A percentile compares a stretch with the other conserved stretches of the same genome.
These are phyloP conservation scores for Tremella fuciformis DNA, from an alignment of 768 basidiomycete species.

Conservation along the genomic window DNA sequence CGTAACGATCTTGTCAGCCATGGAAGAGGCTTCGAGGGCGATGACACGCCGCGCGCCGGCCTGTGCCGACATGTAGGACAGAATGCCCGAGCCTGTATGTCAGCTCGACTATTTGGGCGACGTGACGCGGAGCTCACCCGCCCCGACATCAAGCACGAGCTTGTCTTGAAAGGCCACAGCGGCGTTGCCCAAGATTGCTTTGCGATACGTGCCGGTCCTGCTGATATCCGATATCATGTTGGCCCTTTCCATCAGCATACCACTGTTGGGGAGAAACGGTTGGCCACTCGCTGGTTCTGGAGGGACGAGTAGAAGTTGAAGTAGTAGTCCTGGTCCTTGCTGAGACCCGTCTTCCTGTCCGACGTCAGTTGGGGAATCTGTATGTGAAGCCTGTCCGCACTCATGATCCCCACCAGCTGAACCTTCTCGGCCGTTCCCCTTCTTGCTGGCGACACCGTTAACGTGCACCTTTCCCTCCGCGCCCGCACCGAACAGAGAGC, in stretches of 20 bases:
- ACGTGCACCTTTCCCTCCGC: not conserved
- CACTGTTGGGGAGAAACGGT: not conserved
- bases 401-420: constrained; percentile 1
- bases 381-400: not conserved
- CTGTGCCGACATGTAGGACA: constrained; percentile 50
- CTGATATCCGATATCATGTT: constrained; percentile 51
- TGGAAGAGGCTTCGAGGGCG: constrained; percentile 48
- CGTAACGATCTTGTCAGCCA: constrained; percentile 48
- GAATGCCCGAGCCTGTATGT: constrained; percentile 43
- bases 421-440: not conserved
- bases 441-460: not conserved
- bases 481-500: no score
- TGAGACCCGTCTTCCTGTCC: constrained; percentile 17
- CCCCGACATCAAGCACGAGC: constrained; percentile 46
- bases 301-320: constrained; percentile 48
- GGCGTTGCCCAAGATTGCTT: constrained; percentile 50
- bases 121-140: constrained; percentile 32
- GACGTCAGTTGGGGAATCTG: no score
- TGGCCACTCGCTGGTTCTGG: constrained; percentile 41
- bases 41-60: constrained; percentile 49
- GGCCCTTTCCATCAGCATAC: constrained; percentile 26
- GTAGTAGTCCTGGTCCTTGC: constrained; percentile 46
- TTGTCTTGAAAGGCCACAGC: constrained; percentile 45
- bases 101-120: not conserved
- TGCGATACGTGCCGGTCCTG: constrained; percentile 47